Evolutionary conservation across 2,329 filamentous ascomycete genomes (phyloP).

Genomic region (Fusarium marasasianum): DNA sequence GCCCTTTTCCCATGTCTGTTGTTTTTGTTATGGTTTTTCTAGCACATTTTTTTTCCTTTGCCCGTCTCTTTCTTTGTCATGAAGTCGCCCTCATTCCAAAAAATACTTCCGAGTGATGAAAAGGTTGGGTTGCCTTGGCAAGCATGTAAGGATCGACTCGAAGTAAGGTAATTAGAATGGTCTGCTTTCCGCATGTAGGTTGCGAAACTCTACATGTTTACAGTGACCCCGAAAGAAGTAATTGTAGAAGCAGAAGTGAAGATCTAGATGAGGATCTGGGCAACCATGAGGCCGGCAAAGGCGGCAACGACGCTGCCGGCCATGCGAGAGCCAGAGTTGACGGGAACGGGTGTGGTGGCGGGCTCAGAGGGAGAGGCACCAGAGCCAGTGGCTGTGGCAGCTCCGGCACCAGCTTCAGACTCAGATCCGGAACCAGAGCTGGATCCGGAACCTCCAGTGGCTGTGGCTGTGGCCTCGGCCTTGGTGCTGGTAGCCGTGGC

Average conservation of each 20-base stretch:
- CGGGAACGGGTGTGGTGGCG: slow-evolving; percentile 28
- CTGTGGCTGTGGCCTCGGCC: slow-evolving; percentile 17
- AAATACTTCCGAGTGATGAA: slow-evolving; percentile 25
- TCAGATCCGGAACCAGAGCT: slow-evolving; percentile 29
- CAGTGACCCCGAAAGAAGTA: slow-evolving; percentile 29
- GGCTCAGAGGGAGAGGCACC: slow-evolving; percentile 21
- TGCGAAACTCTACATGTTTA: slow-evolving; percentile 41
- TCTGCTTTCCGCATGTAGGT: slow-evolving; percentile 41
- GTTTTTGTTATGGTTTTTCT: slow-evolving; percentile 9
- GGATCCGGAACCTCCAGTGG: slow-evolving; percentile 18
- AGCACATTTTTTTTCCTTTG: slow-evolving; percentile 2
- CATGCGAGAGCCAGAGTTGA: slow-evolving; percentile 42
- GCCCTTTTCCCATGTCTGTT: slow-evolving; percentile 5
- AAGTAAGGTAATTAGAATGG: slow-evolving; percentile 46
- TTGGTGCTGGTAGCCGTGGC: slow-evolving; percentile 20
- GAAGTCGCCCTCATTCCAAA: slow-evolving; percentile 19
- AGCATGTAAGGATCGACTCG: slow-evolving; percentile 43
- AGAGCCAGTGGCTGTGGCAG: slow-evolving; percentile 9
- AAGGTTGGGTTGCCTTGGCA: slow-evolving; percentile 33
- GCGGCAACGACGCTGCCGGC: slow-evolving; percentile 43
- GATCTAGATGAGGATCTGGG: slow-evolving; percentile 46
- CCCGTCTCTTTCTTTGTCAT: slow-evolving; percentile 19
- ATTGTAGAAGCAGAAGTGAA: slow-evolving; percentile 42
- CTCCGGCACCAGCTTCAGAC: slow-evolving; percentile 18
- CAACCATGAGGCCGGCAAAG: slow-evolving; percentile 42